A percentile compares a stretch with the other conserved stretches of the same genome.
Evolutionary conservation across 176 grass and related monocot genomes (phyloP).

Genomic region (Phoenix roebelenii): DNA sequence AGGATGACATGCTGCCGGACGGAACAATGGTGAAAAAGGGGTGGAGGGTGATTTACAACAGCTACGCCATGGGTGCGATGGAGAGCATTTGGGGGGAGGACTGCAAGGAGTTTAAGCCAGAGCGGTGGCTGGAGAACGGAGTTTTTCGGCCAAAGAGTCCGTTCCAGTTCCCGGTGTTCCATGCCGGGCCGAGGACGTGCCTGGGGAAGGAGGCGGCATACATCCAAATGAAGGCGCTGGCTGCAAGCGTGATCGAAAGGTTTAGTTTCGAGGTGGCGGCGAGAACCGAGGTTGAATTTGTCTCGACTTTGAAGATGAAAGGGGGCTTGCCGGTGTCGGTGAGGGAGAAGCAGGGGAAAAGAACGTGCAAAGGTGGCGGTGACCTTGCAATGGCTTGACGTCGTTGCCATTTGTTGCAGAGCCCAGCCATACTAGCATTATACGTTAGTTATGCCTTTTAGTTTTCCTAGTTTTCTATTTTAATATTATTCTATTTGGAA

Average conservation of each 20-base stretch:
- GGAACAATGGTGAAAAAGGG: constrained; percentile 35
- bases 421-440: no score
- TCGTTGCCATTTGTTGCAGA: no score
- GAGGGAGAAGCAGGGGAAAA: constrained; percentile 4
- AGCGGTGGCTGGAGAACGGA: constrained; percentile 28
- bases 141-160: constrained; percentile 18
- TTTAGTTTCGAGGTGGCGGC: constrained; percentile 23
- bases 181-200: constrained; percentile 25
- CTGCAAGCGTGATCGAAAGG: constrained; percentile 27
- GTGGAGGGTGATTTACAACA: constrained; percentile 19
- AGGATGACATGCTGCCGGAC: constrained; percentile 39
- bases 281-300: neutral
- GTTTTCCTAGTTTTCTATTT: no score
- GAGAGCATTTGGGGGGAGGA: constrained; percentile 26
- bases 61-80: constrained; percentile 22
- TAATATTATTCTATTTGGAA: no score
- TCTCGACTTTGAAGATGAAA: constrained; percentile 18
- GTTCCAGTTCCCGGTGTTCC: constrained; percentile 17
- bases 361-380: no score
- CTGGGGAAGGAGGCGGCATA: constrained; percentile 40
- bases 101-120: constrained; percentile 25
- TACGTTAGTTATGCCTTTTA: no score
- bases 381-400: no score
- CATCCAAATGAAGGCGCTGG: constrained; percentile 31
- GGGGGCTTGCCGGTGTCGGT: constrained; percentile 29